A percentile compares a stretch with the other conserved stretches of the same genome.
Evolutionary conservation across 768 basidiomycete species (phyloP).

Genomic region (Lentinula aciculospora): DNA sequence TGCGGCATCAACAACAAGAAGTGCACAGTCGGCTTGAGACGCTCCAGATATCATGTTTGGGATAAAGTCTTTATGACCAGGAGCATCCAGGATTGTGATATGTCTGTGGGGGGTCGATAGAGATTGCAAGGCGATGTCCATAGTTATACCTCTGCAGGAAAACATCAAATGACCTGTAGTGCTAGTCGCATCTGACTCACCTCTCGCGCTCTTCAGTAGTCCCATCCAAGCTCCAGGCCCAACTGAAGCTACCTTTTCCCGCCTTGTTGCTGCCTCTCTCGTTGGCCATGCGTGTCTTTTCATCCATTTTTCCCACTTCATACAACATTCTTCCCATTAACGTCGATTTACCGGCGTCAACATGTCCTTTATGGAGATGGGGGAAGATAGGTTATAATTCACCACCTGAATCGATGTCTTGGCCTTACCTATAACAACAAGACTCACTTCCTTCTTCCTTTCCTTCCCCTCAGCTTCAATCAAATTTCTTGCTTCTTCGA

Average conservation of each 20-base stretch:
- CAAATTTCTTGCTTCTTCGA: slow-evolving; percentile 68
- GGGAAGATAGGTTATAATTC: too few relatives aligned
- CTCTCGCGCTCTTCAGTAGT: slow-evolving; percentile 89
- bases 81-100: slow-evolving; percentile 94
- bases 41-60: slow-evolving; percentile 99
- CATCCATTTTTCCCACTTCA: slow-evolving; percentile 83
- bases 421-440: slow-evolving; percentile 85
- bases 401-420: slow-evolving; percentile 1
- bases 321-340: slow-evolving; percentile 93
- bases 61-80: slow-evolving; percentile 96
- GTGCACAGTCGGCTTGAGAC: slow-evolving; percentile 91
- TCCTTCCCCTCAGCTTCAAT: slow-evolving; percentile 42
- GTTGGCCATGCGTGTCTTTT: slow-evolving; percentile 78
- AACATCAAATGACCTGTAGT: slow-evolving; percentile 3
- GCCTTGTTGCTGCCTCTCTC: slow-evolving; percentile 85
- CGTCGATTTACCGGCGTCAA: slow-evolving; percentile 98
- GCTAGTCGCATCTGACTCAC: slow-evolving; percentile 33
- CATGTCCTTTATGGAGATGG: slow-evolving; percentile 76
- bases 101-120: slow-evolving; percentile 67
- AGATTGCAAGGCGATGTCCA: slow-evolving; percentile 89
- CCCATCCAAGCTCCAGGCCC: slow-evolving; percentile 97
- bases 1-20: slow-evolving; percentile 88
- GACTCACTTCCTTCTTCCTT: slow-evolving; percentile 66
- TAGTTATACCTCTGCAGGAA: slow-evolving; percentile 81
- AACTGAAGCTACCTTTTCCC: slow-evolving; percentile 94